Percentiles rank a stretch among this genome's conserved stretches.
phyloP scores from a whole-genome alignment of 495 filamentous ascomycete genomes.

The Daldinia caldariorum region DNA sequence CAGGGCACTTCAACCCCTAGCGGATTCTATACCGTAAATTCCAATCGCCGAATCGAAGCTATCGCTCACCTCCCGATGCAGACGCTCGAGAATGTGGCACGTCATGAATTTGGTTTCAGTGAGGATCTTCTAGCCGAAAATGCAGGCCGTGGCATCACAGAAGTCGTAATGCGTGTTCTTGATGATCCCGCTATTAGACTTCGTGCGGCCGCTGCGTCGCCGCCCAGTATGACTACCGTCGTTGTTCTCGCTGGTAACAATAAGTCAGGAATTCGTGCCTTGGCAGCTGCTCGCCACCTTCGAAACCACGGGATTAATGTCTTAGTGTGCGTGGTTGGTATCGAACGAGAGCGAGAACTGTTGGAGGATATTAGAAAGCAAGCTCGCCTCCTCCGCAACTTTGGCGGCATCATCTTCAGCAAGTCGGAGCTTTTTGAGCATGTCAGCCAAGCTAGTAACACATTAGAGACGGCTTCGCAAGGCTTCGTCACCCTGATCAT shows the following conservation, averaged over 20 bases:
- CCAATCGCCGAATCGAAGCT: constrained; percentile 77
- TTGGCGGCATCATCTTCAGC: constrained; percentile 74
- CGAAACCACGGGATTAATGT: constrained; percentile 81
- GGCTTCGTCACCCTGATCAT: constrained; percentile 78
- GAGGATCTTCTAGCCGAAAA: constrained; percentile 93
- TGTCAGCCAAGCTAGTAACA: constrained; percentile 46
- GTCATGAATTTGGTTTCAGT: constrained; percentile 82
- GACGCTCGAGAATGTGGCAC: constrained; percentile 87
- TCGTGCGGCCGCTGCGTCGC: constrained; percentile 53
- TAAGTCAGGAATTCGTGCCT: constrained; percentile 80
- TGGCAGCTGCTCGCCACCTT: constrained; percentile 87
- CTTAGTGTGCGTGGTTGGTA: constrained; percentile 82
- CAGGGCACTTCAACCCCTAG: constrained; percentile 15
- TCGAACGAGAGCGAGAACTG: constrained; percentile 70
- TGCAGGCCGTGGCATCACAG: constrained; percentile 85
- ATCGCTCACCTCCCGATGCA: constrained; percentile 87
- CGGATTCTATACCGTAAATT: constrained; percentile 63
- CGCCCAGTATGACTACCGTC: constrained; percentile 65
- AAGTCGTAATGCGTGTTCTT: constrained; percentile 74
- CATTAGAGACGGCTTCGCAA: constrained; percentile 46
- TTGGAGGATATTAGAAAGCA: constrained; percentile 79
- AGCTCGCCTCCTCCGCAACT: constrained; percentile 77
- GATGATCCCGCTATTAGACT: constrained; percentile 64
- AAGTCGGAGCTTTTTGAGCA: constrained; percentile 65
- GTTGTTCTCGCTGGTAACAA: constrained; percentile 90